These are phyloP conservation scores for Grigorovia transvaalensis DNA, from an alignment of 805 yeast species.

Conservation along the genomic window DNA sequence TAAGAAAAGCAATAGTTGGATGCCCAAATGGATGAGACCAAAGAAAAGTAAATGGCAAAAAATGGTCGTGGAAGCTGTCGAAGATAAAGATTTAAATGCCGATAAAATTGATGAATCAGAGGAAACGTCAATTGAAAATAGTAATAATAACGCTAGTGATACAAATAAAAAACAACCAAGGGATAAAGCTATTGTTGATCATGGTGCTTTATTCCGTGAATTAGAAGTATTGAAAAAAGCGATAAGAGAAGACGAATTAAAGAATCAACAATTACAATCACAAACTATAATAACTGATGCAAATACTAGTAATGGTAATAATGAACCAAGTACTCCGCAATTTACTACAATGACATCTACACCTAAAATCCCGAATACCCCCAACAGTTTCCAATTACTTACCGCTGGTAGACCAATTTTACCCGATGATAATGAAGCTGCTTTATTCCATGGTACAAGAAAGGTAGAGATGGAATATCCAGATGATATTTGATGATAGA, in stretches of 20 bases:
- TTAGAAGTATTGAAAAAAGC: slow-evolving; percentile 17
- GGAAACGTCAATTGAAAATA: neutral
- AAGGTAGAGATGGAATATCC: slow-evolving; percentile 21
- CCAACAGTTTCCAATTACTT: slow-evolving; percentile 20
- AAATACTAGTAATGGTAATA: neutral
- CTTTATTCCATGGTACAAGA: slow-evolving; percentile 5
- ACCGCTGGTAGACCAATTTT: slow-evolving; percentile 23
- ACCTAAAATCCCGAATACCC: slow-evolving; percentile 4
- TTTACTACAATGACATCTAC: neutral
- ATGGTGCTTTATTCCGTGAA: slow-evolving; percentile 24
- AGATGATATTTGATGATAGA: slow-evolving; percentile 18
- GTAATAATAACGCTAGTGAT: neutral
- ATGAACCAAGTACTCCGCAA: neutral
- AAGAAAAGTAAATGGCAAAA: slow-evolving; percentile 51
- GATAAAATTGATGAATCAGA: slow-evolving; percentile 2
- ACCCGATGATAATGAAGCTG: slow-evolving; percentile 25
- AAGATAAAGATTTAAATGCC: slow-evolving; percentile 11
- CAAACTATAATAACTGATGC: neutral
- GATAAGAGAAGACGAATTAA: slow-evolving; percentile 13
- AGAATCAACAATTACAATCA: neutral
- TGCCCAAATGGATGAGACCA: slow-evolving; percentile 39
- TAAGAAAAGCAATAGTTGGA: slow-evolving; percentile 33
- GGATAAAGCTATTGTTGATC: slow-evolving; percentile 21
- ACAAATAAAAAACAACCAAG: slow-evolving; percentile 9
- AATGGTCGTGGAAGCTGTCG: slow-evolving; percentile 43